Evolutionary conservation across 2,329 filamentous ascomycete genomes (phyloP), one percentile per base, ranked within the genome.

Genomic region (Colletotrichum camelliae): DNA sequence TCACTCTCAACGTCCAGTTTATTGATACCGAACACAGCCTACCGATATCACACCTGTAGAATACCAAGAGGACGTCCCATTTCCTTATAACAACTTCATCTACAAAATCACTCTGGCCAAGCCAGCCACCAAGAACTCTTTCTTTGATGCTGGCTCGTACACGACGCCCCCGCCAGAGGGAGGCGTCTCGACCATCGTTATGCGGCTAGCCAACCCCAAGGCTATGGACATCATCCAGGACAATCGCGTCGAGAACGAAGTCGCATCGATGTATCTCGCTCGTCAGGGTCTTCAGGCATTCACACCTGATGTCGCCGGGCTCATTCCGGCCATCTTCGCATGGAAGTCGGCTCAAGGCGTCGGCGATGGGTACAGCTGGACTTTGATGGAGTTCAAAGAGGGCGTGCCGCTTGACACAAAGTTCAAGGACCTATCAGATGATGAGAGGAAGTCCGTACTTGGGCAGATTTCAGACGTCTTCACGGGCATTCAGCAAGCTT

Each of bases 161-260:
- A 78, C 77, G 2, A 35, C 27, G 4, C 27, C 21, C 2, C 71
- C 33, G 2, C 60, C 60, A 4, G 2, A 33, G 1, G 43, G 48
- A 3, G 71, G 74, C 2, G 21, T 74, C 7, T 74, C 69, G 6
- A 58, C 62, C 0, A 13, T 80, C 2, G 65, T 79, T 16, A 67
- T 80, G 48, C 72, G 76, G 9, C 37, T 80, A 27, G 57, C 69
- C 21, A 80, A 80, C 33, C 64, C 76, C 9, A 61, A 15, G 4
- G 78, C 76, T 0, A 39, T 64, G 5, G 72, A 67, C 4, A 27
- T 67, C 8, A 57, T 67, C 7, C 69, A 67, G 10, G 70, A 75
- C 1, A 75, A 16, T n/a, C 79, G 81, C 6, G 75, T 81, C 6
- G 75, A 81, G 69, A 82, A 81, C 55, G 81, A 82, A 15, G 80